Conservation (phyloP, 306 rosid genomes). For the Quercus robur region DNA sequence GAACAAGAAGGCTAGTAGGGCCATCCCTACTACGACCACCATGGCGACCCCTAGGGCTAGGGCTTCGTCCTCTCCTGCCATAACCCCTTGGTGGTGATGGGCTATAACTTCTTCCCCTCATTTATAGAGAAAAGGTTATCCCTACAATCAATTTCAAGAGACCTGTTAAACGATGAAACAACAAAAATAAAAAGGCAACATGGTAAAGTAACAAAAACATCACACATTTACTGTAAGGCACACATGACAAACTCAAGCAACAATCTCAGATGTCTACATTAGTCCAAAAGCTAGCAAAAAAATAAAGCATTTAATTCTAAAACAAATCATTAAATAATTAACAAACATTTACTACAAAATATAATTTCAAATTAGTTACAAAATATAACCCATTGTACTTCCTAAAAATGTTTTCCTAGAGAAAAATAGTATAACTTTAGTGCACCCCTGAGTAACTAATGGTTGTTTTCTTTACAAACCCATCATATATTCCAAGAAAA, state of each 20-base stretch:
- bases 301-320: neutral
- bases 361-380: no score
- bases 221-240: neutral
- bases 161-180: neutral
- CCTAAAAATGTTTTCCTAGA: no score
- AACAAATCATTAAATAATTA: no score
- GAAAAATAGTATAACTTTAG: no score
- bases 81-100: conserved; percentile 91
- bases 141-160: neutral
- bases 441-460: no score
- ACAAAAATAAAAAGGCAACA: neutral
- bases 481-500: no score
- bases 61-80: conserved; percentile 84
- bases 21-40: conserved; percentile 76
- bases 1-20: conserved; percentile 95
- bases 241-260: neutral
- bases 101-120: conserved; percentile 94
- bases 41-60: conserved; percentile 89
- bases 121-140: neutral
- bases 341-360: no score
- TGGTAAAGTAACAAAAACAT: neutral
- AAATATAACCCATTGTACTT: no score
- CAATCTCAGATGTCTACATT: neutral
- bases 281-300: neutral
- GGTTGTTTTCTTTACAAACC: no score